A percentile compares a stretch with the other conserved stretches of the same genome.
phyloP scores from a whole-genome alignment of 495 filamentous ascomycete genomes.

The Sporormia fimetaria region DNA sequence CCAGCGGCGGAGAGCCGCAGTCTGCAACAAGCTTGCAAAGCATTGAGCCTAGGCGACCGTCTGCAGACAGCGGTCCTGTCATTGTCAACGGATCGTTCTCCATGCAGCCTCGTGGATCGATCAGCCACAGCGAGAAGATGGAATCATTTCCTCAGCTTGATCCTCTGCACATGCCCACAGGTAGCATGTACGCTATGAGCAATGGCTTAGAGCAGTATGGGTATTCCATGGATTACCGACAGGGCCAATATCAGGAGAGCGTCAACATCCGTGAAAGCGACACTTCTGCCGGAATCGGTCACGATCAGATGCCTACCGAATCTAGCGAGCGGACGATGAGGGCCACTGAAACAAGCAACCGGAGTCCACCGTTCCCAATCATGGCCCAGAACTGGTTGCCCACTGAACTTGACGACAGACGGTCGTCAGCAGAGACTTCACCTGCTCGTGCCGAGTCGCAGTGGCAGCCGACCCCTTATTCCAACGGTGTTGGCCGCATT shows the following conservation, averaged over 20 bases:
- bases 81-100: conserved; percentile 38
- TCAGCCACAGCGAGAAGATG: conserved; percentile 14
- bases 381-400: conserved; percentile 5
- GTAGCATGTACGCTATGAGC: conserved; percentile 22
- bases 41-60: conserved; percentile 15
- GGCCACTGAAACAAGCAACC: too few species aligned
- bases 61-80: conserved; percentile 30
- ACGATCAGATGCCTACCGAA: too few species aligned
- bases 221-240: conserved; percentile 2
- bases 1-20: neutral
- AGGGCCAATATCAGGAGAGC: too few species aligned
- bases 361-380: too few species aligned
- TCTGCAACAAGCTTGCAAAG: conserved; percentile 4
- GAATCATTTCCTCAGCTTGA: conserved; percentile 15
- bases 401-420: conserved; percentile 4
- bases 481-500: conserved; percentile 13
- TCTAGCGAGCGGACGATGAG: too few species aligned
- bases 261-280: too few species aligned
- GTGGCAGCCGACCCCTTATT: conserved; percentile 8
- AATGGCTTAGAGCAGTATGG: conserved; percentile 10
- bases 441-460: conserved; percentile 13
- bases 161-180: conserved; percentile 6
- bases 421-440: conserved; percentile 11
- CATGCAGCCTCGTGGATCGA: conserved; percentile 14
- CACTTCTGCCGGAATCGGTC: too few species aligned